Evolutionary conservation across 352 stramenopile genomes (phyloP).

Genomic region (Phytophthora hibernalis): DNA sequence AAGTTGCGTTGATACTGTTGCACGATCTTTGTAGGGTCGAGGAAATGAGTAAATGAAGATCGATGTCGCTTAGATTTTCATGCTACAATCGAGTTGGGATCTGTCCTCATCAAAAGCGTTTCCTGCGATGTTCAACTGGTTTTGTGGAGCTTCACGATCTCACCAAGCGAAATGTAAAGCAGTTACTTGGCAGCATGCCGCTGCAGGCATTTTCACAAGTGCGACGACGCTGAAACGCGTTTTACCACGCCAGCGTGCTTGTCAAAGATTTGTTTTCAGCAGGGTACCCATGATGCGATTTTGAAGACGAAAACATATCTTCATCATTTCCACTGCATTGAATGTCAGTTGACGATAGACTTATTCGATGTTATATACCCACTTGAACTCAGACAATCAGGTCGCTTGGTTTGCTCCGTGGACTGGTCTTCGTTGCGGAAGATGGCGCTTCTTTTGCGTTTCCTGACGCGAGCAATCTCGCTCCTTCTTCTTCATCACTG

Average conservation of each 20-base stretch:
- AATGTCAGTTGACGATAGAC: not conserved
- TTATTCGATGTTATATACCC: not conserved
- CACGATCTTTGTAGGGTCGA: not conserved
- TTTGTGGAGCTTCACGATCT: not conserved
- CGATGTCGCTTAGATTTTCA: not conserved
- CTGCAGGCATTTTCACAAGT: not conserved
- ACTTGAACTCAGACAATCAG: constrained; percentile 16
- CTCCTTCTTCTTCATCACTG: constrained; percentile 24
- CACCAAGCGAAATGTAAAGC: not conserved
- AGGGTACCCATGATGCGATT: not conserved
- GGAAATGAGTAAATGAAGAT: constrained; percentile 1
- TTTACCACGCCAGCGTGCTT: not conserved
- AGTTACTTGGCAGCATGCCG: not conserved
- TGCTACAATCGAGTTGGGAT: not conserved
- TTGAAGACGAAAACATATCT: not conserved
- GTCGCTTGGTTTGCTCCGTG: constrained; percentile 4
- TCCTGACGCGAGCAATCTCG: constrained; percentile 11
- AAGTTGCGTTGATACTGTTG: not conserved
- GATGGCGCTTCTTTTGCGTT: constrained; percentile 2
- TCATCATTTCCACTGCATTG: not conserved
- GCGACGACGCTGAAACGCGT: not conserved
- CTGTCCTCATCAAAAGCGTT: not conserved
- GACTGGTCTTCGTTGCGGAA: constrained; percentile 2
- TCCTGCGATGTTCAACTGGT: not conserved
- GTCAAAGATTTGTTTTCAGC: not conserved